Percentiles rank a stretch among this genome's conserved stretches.
Evolutionary conservation across 768 basidiomycete species (phyloP).

Genomic region (Lactifluus echinatus): DNA sequence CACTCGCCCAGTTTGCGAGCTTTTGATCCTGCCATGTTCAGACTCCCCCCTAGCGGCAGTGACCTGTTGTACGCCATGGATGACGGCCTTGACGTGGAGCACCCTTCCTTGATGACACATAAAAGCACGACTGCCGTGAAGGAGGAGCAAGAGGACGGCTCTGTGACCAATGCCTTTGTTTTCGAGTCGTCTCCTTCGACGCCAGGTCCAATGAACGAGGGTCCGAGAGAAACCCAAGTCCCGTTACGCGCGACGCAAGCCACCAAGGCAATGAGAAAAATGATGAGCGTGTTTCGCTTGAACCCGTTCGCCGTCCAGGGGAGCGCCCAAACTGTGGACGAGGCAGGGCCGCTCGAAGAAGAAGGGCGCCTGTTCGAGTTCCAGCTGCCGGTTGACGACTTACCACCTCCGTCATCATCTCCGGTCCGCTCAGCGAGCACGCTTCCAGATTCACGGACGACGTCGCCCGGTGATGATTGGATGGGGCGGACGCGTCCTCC

Average conservation of each 20-base stretch:
- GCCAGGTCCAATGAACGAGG: slow-evolving; percentile 4
- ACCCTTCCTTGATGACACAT: slow-evolving; percentile 3
- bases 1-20: slow-evolving; percentile 13
- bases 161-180: slow-evolving; percentile 16
- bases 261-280: slow-evolving; percentile 54
- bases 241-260: slow-evolving; percentile 73
- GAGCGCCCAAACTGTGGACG: slow-evolving; percentile 17
- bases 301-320: slow-evolving; percentile 54
- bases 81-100: slow-evolving; percentile 14
- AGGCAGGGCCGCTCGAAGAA: slow-evolving; percentile 20
- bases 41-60: slow-evolving; percentile 6
- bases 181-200: slow-evolving; percentile 20
- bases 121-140: slow-evolving; percentile 12
- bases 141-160: slow-evolving; percentile 16
- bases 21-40: slow-evolving; percentile 10
- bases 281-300: slow-evolving; percentile 74
- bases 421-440: slow-evolving; percentile 12
- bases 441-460: slow-evolving; percentile 12
- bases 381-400: slow-evolving; percentile 17
- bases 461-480: slow-evolving; percentile 11
- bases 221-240: slow-evolving; percentile 30
- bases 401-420: slow-evolving; percentile 12
- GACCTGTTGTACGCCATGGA: slow-evolving; percentile 16
- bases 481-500: slow-evolving; percentile 14
- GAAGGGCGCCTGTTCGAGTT: slow-evolving; percentile 20